Evolutionary conservation across 2,329 filamentous ascomycete genomes (phyloP), one percentile per base, ranked within the genome.

Genomic region (Microcyclosporella mali): DNA sequence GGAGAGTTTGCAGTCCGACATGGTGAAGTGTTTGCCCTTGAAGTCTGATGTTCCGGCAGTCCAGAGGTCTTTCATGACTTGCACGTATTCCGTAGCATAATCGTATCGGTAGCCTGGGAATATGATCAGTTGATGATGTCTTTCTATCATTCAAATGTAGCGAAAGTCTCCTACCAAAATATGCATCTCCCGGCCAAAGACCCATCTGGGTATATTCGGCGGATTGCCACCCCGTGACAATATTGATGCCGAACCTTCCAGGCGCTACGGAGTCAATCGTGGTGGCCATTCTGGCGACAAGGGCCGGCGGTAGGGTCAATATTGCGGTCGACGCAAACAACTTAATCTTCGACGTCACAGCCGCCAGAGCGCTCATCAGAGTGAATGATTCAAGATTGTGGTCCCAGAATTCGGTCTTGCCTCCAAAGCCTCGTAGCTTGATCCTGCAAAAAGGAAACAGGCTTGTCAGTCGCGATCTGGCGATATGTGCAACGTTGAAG

Each of bases 341-440:
- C 27, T 46, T 46, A 19, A 46, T 46, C 28, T 38, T 41, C 4
- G 39, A 28, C 7, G 43, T 46, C 4, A 46, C 43, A 10, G 43
- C 43, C 17, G 43, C 43, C 4, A 46, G n/a, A 15, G 43, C 43
- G 28, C 38, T 42, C 43, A 49, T 49, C 2, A 49, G 25, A 3
- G 46, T 49, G 39, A 49, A 49, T 21, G 42, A 46, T 37, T 49
- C 46, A 9, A 49, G 35, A 25, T 49, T 49, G 31, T 45, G 38
- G 17, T 49, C 46, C 46, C 46, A 49, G 39, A 45, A 49, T 21
- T 49, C 41, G 2, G 42, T 45, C 18, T 36, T 33, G 2, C 46
- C 46, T 3, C 46, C 46, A 36, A 49, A 49, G 3, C 46, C 46
- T 10, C 46, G 42, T 4, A 49, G 41, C 29, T 49, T 49, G 16